Base-by-base conservation (phyloP, 495 filamentous ascomycete species). In the Clavariopsis aquatica region DNA sequence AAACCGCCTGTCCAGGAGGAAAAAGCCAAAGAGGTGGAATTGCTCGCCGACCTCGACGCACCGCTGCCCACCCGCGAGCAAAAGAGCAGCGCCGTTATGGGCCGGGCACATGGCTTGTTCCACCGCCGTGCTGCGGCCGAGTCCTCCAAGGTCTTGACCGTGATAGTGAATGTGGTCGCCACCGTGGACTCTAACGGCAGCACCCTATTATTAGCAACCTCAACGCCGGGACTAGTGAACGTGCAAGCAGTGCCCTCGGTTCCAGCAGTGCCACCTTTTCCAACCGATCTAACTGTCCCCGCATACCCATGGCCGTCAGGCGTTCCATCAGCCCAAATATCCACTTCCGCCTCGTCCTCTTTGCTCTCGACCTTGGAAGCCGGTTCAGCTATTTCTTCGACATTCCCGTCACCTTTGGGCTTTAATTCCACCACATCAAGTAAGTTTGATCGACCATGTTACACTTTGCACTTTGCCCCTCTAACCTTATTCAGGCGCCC, bases 241-340 rank as follows among this genome's bases (percentile, higher is more conserved):
- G 65, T 62, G 10, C 65, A 46, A 52, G 15, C 66, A 10, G 43
- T 47, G 20, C 43, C 43, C 22, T 41, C 61, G 8, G 66, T 69
- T 19, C 67, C 67, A 7, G 22, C 68, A 15, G 63, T 70, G 53
- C 62, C 68, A 5, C 43, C 68, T 15, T 70, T 70, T 38, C 68
- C 68, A 6, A 58, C 26, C 64, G 63, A 70, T 28, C 41, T 70
- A 23, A 60, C 49, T 9, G 57, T 64, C n/a, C 68, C 68, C 20
- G 57, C 63, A 43, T 70, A 62, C 54, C 68, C 68, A 38, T 70
- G 47, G 22, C 64, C 68, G 15, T 63, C 64, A 41, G 54, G 34
- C 6, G 36, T 59, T 45, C 38, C 63, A 3, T 26, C 54, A 3
- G 60, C 24, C 34, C 9, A 15, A 23, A 27, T 23, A 1, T 13